These are phyloP conservation scores for Terana coerulea DNA, from an alignment of 768 basidiomycete species.

Conservation along the genomic window DNA sequence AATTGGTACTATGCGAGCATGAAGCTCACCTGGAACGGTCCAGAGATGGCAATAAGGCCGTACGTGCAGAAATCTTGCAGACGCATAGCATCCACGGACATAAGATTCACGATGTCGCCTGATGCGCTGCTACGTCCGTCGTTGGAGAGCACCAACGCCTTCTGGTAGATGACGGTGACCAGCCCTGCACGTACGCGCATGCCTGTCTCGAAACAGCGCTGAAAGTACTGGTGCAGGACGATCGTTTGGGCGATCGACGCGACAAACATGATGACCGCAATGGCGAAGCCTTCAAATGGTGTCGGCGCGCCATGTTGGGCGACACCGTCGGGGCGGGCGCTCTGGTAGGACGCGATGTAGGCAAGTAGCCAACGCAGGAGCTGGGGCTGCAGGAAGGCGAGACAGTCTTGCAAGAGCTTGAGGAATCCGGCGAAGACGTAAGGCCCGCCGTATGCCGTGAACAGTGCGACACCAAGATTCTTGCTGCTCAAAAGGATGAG, in stretches of 20 bases:
- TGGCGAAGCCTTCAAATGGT: slow-evolving; percentile 64
- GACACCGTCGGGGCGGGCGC: slow-evolving; percentile 31
- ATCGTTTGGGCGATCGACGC: slow-evolving; percentile 77
- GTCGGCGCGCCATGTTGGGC: slow-evolving; percentile 30
- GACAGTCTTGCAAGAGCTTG: slow-evolving; percentile 75
- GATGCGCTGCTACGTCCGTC: slow-evolving; percentile 78
- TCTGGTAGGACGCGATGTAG: slow-evolving; percentile 80
- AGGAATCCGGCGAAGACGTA: slow-evolving; percentile 59
- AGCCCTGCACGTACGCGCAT: slow-evolving; percentile 95
- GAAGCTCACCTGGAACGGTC: slow-evolving; percentile 69
- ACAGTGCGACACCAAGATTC: slow-evolving; percentile 69
- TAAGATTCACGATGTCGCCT: slow-evolving; percentile 93
- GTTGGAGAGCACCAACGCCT: slow-evolving; percentile 81
- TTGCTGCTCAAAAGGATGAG: slow-evolving; percentile 34
- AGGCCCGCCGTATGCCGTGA: slow-evolving; percentile 73
- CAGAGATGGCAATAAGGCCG: slow-evolving; percentile 81
- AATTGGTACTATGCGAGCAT: background rate
- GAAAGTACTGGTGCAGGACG: slow-evolving; percentile 88
- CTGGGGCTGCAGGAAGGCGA: slow-evolving; percentile 86
- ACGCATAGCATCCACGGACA: slow-evolving; percentile 81
- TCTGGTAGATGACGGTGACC: slow-evolving; percentile 80
- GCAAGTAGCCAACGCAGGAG: slow-evolving; percentile 73
- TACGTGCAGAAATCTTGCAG: slow-evolving; percentile 81
- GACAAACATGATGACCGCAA: slow-evolving; percentile 77
- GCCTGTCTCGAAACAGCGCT: slow-evolving; percentile 76